phyloP scores from a whole-genome alignment of 2,329 filamentous ascomycete genomes.

The Fusarium phyllophilum region DNA sequence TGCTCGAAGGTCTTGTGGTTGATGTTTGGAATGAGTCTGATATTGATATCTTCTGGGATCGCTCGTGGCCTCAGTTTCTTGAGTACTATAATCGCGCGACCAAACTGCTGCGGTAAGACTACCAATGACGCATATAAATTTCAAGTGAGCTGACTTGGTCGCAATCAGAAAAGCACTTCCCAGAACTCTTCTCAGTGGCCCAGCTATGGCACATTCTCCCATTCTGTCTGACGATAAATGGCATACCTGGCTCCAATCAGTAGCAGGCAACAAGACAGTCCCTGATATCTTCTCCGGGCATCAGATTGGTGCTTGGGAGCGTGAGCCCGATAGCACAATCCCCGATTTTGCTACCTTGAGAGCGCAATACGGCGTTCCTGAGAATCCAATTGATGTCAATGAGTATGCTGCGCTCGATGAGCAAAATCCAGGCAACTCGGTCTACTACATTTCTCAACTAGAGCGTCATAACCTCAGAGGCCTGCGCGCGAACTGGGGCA shows the following conservation, averaged over 20 bases:
- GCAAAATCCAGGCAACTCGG: not conserved
- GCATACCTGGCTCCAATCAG: not conserved
- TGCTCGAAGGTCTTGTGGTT: not conserved
- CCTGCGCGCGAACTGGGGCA: not conserved
- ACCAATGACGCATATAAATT: accelerated
- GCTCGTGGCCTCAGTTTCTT: not conserved
- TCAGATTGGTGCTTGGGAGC: not conserved
- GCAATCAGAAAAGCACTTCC: not conserved
- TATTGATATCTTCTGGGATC: not conserved
- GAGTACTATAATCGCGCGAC: not conserved
- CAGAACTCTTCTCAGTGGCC: not conserved
- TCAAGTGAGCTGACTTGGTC: not conserved
- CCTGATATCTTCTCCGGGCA: not conserved
- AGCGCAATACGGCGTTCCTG: accelerated
- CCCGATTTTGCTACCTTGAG: not conserved
- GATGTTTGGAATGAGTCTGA: slow-evolving; percentile 5
- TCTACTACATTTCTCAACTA: not conserved
- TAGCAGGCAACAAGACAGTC: not conserved
- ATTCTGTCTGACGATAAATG: not conserved
- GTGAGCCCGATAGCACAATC: not conserved
- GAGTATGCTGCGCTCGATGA: not conserved
- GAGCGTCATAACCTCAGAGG: not conserved
- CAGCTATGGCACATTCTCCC: not conserved
- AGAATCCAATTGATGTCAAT: not conserved
- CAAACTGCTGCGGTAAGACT: not conserved